Base-by-base conservation (phyloP, 768 basidiomycete species). In the Serpula lacrymans region DNA sequence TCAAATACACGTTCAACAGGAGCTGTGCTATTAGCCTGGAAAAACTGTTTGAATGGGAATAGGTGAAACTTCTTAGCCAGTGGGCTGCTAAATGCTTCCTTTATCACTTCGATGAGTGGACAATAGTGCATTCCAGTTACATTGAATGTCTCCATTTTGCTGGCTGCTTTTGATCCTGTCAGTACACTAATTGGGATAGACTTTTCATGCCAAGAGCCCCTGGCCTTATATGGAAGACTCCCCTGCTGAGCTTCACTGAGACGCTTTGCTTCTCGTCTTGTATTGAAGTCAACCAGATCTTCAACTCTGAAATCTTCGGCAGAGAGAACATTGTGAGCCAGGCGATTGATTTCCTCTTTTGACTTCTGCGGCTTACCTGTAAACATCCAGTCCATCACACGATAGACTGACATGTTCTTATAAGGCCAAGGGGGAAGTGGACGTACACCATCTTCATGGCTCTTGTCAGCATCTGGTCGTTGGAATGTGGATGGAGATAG, bases 11-110 rank as follows among this genome's bases (percentile, higher is more conserved):
- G 45, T 21, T 42, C n/a, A n/a, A n/a, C n/a, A 9, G 50, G 37
- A 1, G 29, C 31, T 8, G 41, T 20, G 17, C 49, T 42, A 3
- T 53, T 47, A 18, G 40, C 43, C 23, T 49, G 36, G n/a, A 43
- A 25, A 53, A 53, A 55, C 22, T 46, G 48, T n/a, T 50, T 52
- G 51, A 55, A 59, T 0, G 58, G 59, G 0, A 35, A 42, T 9
- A 54, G 44, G 39, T 61, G 55, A 25, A 61, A 55, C 9, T 14
- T 11, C 18, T 45, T 52, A 0, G 48, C 13, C 0, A 18, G 10
- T 0, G 22, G 21, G 2, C 53, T 44, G 0, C 37, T 4, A 12
- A 54, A 49, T 3, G 43, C 49, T 0, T 44, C 30, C 1, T 37
- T 14, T 2, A 59, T 44, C 0, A 53, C 46, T 1, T 34, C 41